Percentiles rank a stretch among this genome's conserved stretches.
These are phyloP conservation scores for Aspergillus ostianus DNA, from an alignment of 495 filamentous ascomycete genomes.

Conservation along the genomic window DNA sequence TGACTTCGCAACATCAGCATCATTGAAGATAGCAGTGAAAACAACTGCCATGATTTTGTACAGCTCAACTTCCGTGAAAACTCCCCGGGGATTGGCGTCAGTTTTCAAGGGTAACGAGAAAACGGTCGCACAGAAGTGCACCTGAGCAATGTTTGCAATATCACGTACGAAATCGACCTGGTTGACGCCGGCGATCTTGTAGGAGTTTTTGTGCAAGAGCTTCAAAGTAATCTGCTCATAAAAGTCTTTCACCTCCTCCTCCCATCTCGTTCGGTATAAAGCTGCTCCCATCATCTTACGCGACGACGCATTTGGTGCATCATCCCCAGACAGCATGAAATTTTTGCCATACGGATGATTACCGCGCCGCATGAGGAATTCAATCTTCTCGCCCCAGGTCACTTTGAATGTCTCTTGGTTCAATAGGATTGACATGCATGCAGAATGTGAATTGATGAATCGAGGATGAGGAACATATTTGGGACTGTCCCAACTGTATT, in stretches of 20 bases:
- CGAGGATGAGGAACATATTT: conserved; percentile 27
- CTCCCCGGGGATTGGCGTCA: conserved; percentile 54
- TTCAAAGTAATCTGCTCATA: conserved; percentile 52
- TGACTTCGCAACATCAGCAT: conserved; percentile 61
- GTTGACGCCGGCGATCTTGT: conserved; percentile 50
- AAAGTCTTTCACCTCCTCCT: conserved; percentile 48
- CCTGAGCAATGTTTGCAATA: conserved; percentile 58
- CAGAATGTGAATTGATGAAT: conserved; percentile 50
- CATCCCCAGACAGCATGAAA: conserved; percentile 57
- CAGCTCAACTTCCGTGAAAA: conserved; percentile 57
- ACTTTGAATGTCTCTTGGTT: conserved; percentile 55
- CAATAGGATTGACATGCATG: conserved; percentile 45
- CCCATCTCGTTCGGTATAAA: conserved; percentile 51
- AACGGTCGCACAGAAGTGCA: conserved; percentile 59
- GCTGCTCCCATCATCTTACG: conserved; percentile 47
- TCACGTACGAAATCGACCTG: conserved; percentile 65
- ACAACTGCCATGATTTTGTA: conserved; percentile 59
- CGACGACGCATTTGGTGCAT: conserved; percentile 42
- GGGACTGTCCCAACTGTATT: conserved; percentile 54
- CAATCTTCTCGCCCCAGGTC: conserved; percentile 54
- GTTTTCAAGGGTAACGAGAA: conserved; percentile 65
- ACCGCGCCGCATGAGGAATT: conserved; percentile 45
- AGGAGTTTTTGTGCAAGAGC: conserved; percentile 48
- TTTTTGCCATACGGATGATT: conserved; percentile 44
- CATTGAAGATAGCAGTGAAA: conserved; percentile 63